Evolutionary conservation across 2,329 filamentous ascomycete species (phyloP), one percentile per base, ranked within the genome.

Genomic region (Pseudogymnoascus sp.): DNA sequence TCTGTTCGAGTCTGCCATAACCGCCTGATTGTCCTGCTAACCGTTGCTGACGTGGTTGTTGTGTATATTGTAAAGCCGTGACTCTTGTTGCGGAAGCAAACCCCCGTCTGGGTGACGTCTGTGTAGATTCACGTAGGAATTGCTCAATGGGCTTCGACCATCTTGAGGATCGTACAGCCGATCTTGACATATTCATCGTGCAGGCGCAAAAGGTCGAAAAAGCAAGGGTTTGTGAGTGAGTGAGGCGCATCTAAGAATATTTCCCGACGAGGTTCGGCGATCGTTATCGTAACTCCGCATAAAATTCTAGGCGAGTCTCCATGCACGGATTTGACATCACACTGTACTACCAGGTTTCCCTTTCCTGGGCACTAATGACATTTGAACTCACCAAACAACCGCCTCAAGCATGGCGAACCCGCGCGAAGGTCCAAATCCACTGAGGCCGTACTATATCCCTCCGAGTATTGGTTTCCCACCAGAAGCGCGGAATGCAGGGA

Each of bases 401-500:
- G 64, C 62, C 35, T 65, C 67, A 71, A 70, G 66, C 62, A 83
- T 81, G 78, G 75, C 78, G 67, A 76, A 77, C 62, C 72, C 76
- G 66, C 74, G 77, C 73, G 80, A 84, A 69, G 79, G 78, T 64
- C 78, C 80, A 53, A 86, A 86, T 74, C 83, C 83, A 57, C 75
- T 86, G 65, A 77, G 83, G 64, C 83, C 83, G 9, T 86, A 86
- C 69, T 86, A 86, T 71, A 78, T 82, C 66, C 87, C 87, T 38
- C 86, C 87, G 3, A 85, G 86, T 4, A 86, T 89, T 65, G 86
- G 87, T 36, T 77, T 84, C 33, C 79, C 82, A 59, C 77, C 79
- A 62, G 79, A 77, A 62, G 65, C 63, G 68, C 68, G 69, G 65
- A 65, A 71, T 70, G 75, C 67, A 67, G 83, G 68, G 11, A 71